Percentiles rank a stretch among this genome's conserved stretches.
These are phyloP conservation scores for Phytophthora hibernalis DNA, from an alignment of 352 stramenopile species.

Conservation along the genomic window DNA sequence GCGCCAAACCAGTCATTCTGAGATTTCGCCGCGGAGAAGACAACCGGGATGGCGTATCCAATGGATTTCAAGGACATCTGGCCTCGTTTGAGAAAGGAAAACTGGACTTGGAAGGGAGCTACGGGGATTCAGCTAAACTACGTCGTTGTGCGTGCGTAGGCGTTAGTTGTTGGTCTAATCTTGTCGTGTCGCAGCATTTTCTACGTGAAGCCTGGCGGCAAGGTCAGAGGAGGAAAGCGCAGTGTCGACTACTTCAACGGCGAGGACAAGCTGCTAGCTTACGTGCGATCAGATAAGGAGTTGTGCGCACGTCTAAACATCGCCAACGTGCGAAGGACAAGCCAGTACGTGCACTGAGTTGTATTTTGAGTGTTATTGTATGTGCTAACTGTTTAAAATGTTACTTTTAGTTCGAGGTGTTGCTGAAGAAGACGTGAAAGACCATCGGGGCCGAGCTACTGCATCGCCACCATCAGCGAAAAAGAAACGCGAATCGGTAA, in stretches of 20 bases:
- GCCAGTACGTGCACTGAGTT: neutral
- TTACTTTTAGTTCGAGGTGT: too few relatives aligned
- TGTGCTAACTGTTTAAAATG: neutral
- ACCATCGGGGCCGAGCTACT: too few relatives aligned
- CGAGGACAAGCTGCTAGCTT: neutral
- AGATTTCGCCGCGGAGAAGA: neutral
- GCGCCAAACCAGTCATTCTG: conserved; percentile 5
- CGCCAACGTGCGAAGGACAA: neutral
- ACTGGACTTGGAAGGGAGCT: conserved; percentile 2
- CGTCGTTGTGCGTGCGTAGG: too few relatives aligned
- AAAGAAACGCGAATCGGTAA: too few relatives aligned
- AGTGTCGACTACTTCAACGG: neutral
- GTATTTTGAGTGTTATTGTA: neutral
- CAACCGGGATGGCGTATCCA: neutral
- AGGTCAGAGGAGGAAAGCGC: neutral
- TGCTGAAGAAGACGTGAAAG: too few relatives aligned
- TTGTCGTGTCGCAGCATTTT: too few relatives aligned
- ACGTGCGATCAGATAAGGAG: neutral
- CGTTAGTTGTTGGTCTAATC: too few relatives aligned
- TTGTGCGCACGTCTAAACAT: neutral
- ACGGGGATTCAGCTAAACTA: conserved; percentile 7
- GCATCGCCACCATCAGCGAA: too few relatives aligned
- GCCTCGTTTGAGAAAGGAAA: conserved; percentile 1
- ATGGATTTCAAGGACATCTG: conserved; percentile 10
- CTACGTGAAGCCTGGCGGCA: neutral